Conservation (phyloP, 1,284 basidiomycete genomes). For the Exobasidium rhododendri region DNA sequence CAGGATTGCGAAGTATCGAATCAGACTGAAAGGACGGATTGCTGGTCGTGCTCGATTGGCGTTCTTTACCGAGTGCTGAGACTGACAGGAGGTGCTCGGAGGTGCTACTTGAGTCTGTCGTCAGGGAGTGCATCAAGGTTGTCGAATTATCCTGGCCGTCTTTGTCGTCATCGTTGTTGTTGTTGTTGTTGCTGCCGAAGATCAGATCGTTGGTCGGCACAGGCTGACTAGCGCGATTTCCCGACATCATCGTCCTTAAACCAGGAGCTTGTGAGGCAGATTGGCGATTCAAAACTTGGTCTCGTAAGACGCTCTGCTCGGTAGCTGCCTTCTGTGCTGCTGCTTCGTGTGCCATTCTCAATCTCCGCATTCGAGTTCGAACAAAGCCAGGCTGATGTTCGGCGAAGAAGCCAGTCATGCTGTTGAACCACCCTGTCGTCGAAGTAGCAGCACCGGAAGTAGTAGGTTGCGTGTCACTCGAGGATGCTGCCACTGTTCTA, state of each 20-base stretch:
- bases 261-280: slow-evolving; percentile 26
- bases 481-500: slow-evolving; percentile 26
- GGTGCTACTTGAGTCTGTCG: background rate
- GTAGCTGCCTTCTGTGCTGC: slow-evolving; percentile 40
- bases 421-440: slow-evolving; percentile 27
- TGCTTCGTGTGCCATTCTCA: slow-evolving; percentile 41
- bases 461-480: slow-evolving; percentile 41
- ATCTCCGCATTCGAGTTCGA: slow-evolving; percentile 35
- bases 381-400: slow-evolving; percentile 42
- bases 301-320: slow-evolving; percentile 39
- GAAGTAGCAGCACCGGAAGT: slow-evolving; percentile 14
- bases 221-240: slow-evolving; percentile 13
- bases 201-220: background rate
- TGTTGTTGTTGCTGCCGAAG: too few species aligned
- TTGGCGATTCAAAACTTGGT: slow-evolving; percentile 40
- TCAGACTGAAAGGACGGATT: background rate
- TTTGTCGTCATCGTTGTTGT: too few species aligned
- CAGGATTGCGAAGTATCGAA: background rate
- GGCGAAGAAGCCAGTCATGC: slow-evolving; percentile 29
- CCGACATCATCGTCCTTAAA: slow-evolving; percentile 42
- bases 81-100: too few species aligned
- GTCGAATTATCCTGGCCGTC: background rate
- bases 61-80: too few species aligned
- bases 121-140: background rate
- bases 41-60: background rate